Conservation (phyloP, 257 asterid species). For the Ajuga chamaepitys region DNA sequence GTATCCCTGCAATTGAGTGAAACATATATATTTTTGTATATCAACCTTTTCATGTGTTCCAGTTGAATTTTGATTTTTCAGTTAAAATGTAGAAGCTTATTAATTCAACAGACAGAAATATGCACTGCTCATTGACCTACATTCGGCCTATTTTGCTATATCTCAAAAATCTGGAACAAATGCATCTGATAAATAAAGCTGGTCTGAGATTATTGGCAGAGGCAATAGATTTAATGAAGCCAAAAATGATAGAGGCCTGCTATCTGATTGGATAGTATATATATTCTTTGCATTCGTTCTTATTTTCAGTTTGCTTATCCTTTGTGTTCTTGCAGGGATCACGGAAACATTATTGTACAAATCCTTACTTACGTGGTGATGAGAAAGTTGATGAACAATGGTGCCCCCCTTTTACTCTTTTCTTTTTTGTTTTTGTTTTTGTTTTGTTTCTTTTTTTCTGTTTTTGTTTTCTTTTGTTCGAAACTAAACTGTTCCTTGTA, state of each 20-base stretch:
- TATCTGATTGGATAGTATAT: not conserved
- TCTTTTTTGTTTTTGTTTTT: no score
- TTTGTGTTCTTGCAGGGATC: slow-evolving; percentile 59
- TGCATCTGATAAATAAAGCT: not conserved
- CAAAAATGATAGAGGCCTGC: not conserved
- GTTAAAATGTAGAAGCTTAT: not conserved
- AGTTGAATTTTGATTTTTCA: not conserved
- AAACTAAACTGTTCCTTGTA: slow-evolving; percentile 10
- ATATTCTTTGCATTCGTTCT: not conserved
- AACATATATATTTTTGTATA: not conserved
- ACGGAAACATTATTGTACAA: slow-evolving; percentile 87
- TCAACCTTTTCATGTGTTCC: not conserved
- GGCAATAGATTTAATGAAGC: not conserved
- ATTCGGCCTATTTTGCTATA: slow-evolving; percentile 1
- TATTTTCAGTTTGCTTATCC: not conserved
- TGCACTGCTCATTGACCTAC: slow-evolving; percentile 2
- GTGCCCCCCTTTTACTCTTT: slow-evolving; percentile 38
- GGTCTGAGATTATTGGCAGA: not conserved
- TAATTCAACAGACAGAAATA: not conserved
- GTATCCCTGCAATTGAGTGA: not conserved
- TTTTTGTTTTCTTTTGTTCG: no score
- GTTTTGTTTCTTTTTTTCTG: no score
- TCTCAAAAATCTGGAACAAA: not conserved
- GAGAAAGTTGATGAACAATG: slow-evolving; percentile 86
- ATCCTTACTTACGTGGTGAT: slow-evolving; percentile 42